phyloP scores from a whole-genome alignment of 2,329 filamentous ascomycete genomes.

The Tolypocladium amazonense region DNA sequence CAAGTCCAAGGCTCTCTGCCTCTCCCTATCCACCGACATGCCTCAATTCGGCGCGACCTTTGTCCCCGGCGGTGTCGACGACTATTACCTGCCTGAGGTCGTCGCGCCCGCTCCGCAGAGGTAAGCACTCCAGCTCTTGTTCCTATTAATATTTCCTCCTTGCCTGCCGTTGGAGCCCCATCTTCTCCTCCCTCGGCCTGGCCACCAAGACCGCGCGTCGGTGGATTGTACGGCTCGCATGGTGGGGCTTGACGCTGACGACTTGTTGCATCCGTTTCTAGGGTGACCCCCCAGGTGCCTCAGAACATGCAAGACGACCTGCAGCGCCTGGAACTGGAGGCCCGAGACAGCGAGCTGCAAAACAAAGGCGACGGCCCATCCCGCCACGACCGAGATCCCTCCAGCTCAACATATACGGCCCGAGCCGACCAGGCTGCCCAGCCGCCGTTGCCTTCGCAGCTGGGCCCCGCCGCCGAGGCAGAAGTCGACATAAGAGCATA shows the following conservation, averaged over 20 bases:
- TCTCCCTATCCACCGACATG: conserved; percentile 13
- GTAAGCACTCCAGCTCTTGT: conserved; percentile 24
- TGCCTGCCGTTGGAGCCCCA: not conserved
- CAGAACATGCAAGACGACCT: conserved; percentile 95
- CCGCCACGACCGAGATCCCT: conserved; percentile 31
- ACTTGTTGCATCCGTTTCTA: conserved; percentile 30
- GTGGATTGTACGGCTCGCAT: not conserved
- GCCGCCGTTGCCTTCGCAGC: not conserved
- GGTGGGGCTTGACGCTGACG: conserved; percentile 26
- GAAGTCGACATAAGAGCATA: conserved; percentile 24
- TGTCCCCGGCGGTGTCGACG: conserved; percentile 46
- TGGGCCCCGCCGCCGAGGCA: conserved; percentile 14
- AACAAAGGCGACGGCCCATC: conserved; percentile 18
- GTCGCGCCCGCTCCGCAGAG: conserved; percentile 47
- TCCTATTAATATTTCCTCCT: not conserved
- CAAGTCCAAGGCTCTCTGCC: conserved; percentile 1
- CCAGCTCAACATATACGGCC: conserved; percentile 28
- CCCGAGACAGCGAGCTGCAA: conserved; percentile 35
- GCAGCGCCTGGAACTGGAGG: conserved; percentile 79
- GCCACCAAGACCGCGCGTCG: not conserved
- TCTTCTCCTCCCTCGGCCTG: not conserved
- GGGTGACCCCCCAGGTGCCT: conserved; percentile 89
- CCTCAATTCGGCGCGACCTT: conserved; percentile 42
- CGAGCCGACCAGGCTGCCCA: conserved; percentile 4
- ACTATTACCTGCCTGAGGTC: conserved; percentile 52